Conservation (phyloP, 2,329 filamentous ascomycete genomes). For the Ophiostoma angusticollis region DNA sequence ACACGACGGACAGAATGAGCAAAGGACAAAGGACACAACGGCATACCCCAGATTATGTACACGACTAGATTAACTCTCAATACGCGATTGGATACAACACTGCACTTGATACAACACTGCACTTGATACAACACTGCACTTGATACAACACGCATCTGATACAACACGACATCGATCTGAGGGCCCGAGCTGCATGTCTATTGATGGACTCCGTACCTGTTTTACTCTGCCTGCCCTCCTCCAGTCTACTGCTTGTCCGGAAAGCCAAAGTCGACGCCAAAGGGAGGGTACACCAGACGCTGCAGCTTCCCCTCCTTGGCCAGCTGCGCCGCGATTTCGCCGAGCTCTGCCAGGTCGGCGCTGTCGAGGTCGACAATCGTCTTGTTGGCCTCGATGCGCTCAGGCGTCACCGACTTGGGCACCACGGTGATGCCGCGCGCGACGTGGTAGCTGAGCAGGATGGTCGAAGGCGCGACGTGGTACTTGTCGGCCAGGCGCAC, state of each 20-base stretch:
- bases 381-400: constrained; percentile 57
- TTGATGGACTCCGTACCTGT: too few relatives aligned
- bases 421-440: constrained; percentile 57
- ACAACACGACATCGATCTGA: too few relatives aligned
- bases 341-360: constrained; percentile 46
- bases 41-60: too few relatives aligned
- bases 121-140: too few relatives aligned
- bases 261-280: constrained; percentile 57
- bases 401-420: constrained; percentile 57
- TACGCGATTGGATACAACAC: too few relatives aligned
- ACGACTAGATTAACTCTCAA: too few relatives aligned
- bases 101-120: too few relatives aligned
- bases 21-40: too few relatives aligned
- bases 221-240: too few relatives aligned
- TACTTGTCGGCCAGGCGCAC: constrained; percentile 53
- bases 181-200: too few relatives aligned
- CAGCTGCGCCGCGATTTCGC: constrained; percentile 41
- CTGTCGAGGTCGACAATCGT: constrained; percentile 51
- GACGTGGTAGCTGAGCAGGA: constrained; percentile 61
- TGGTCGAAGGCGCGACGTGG: constrained; percentile 43
- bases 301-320: constrained; percentile 37
- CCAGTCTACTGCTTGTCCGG: constrained; percentile 42
- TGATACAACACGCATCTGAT: too few relatives aligned
- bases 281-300: constrained; percentile 56
- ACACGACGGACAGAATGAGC: too few relatives aligned